Evolutionary conservation across 768 basidiomycete species (phyloP).

Genomic region (Dendrothele bispora): DNA sequence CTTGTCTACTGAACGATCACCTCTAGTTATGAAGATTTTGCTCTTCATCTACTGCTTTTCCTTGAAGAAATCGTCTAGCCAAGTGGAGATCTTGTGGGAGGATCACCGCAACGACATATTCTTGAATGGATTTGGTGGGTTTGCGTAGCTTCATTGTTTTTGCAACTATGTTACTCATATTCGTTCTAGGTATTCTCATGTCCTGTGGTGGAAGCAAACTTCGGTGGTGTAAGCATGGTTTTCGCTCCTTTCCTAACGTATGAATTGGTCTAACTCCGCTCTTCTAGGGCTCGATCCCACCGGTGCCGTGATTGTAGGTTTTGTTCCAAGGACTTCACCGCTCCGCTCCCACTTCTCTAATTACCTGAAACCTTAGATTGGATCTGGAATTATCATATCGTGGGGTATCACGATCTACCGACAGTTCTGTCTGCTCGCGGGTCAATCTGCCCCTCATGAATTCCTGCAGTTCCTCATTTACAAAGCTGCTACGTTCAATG

Average conservation of each 20-base stretch:
- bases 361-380: constrained; percentile 51
- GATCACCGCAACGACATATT: constrained; percentile 95
- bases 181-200: constrained; percentile 69
- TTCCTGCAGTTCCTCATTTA: constrained; percentile 91
- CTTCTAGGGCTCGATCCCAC: constrained; percentile 69
- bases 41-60: constrained; percentile 88
- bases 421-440: constrained; percentile 86
- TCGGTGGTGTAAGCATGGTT: constrained; percentile 69
- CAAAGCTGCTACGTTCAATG: constrained; percentile 88
- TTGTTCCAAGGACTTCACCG: constrained; percentile 1
- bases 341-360: constrained; percentile 7
- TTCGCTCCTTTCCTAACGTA: neutral
- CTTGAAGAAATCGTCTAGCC: constrained; percentile 78
- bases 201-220: constrained; percentile 79
- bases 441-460: constrained; percentile 88
- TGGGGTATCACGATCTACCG: constrained; percentile 77
- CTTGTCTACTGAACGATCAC: constrained; percentile 7
- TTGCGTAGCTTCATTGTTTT: neutral
- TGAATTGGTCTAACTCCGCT: neutral
- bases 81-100: constrained; percentile 95
- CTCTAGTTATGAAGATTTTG: constrained; percentile 73
- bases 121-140: constrained; percentile 73
- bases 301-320: constrained; percentile 71
- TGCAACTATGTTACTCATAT: neutral
- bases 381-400: constrained; percentile 71